Evolutionary conservation across 768 basidiomycete genomes (phyloP).

Genomic region (Phlebiopsis flavidoalba): DNA sequence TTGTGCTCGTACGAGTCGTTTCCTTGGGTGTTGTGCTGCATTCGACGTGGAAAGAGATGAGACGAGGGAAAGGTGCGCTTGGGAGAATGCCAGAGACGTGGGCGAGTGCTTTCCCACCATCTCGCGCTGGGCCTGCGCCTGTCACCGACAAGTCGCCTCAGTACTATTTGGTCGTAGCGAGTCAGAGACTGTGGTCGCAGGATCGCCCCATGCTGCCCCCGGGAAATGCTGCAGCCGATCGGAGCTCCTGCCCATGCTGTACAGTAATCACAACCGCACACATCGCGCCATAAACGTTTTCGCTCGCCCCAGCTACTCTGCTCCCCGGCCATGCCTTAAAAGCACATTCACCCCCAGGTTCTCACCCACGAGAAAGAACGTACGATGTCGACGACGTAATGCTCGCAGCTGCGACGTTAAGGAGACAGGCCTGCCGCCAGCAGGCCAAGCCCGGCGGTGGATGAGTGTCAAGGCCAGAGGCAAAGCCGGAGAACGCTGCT

Average conservation of each 20-base stretch:
- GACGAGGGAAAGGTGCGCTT: background rate
- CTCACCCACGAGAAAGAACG: background rate
- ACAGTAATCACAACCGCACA: conserved; percentile 10
- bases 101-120: background rate
- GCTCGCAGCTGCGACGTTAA: background rate
- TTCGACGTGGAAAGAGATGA: background rate
- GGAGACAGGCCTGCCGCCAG: background rate
- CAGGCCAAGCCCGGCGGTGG: conserved; percentile 23
- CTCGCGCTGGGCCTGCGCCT: background rate
- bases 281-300: conserved; percentile 10
- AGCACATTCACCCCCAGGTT: background rate
- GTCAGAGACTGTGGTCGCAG: background rate
- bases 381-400: conserved; percentile 4
- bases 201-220: background rate
- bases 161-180: background rate
- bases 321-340: background rate
- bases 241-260: conserved; percentile 3
- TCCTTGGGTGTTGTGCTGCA: background rate
- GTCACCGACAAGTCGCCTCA: background rate
- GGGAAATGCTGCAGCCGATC: conserved; percentile 1
- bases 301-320: background rate
- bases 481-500: conserved; percentile 10
- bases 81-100: background rate
- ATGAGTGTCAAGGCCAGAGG: conserved; percentile 45
- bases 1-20: background rate